These are phyloP conservation scores for Spizellomyces punctatus DNA, from an alignment of 192 early-diverging fungal species.

Conservation along the genomic window DNA sequence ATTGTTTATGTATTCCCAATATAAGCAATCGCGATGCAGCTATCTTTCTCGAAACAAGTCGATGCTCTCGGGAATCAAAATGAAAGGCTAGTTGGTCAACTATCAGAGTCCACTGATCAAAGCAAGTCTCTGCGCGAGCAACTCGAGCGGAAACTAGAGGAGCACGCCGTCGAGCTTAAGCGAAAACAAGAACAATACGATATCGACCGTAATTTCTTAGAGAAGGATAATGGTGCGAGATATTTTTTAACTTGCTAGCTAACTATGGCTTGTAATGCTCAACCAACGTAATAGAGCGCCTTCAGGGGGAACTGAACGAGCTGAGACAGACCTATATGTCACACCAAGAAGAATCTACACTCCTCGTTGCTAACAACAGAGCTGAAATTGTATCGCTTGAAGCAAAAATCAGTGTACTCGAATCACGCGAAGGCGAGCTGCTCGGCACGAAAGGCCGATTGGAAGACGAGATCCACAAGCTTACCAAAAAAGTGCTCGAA, in stretches of 20 bases:
- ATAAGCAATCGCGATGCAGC: too few species aligned
- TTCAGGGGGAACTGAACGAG: neutral
- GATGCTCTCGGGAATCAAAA: neutral
- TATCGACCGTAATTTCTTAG: too few species aligned
- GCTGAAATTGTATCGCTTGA: conserved; percentile 2
- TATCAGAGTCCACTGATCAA: neutral
- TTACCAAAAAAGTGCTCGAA: neutral
- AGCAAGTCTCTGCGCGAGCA: neutral
- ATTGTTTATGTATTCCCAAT: too few species aligned
- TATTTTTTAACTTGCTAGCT: too few species aligned
- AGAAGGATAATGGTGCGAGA: too few species aligned
- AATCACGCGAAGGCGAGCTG: neutral
- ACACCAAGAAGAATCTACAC: neutral
- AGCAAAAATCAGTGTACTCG: conserved; percentile 7
- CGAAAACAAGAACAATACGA: neutral
- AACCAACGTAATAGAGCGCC: neutral
- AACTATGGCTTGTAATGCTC: too few species aligned
- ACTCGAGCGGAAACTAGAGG: neutral
- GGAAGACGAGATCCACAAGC: neutral
- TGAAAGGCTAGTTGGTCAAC: neutral
- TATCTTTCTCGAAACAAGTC: neutral
- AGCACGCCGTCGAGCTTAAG: neutral
- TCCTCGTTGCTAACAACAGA: neutral
- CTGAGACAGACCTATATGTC: neutral
- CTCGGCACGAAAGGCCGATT: neutral